Percentiles rank a stretch among this genome's conserved stretches.
Evolutionary conservation across 2,329 filamentous ascomycete genomes (phyloP).

Genomic region (Colletotrichum abscissum): DNA sequence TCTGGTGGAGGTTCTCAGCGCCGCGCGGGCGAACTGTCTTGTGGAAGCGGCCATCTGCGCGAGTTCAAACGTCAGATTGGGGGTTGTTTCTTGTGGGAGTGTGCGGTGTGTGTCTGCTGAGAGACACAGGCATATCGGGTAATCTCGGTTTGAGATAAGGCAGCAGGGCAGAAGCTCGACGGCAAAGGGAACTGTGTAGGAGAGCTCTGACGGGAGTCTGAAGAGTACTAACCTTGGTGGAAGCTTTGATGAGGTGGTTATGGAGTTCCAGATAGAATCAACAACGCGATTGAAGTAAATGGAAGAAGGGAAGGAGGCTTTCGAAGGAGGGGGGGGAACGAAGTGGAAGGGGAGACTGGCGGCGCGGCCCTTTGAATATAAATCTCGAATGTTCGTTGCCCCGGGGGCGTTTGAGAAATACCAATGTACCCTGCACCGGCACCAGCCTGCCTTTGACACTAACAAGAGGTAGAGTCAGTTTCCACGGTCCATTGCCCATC

Average conservation of each 20-base stretch:
- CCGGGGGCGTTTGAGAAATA: constrained; percentile 33
- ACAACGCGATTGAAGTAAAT: constrained; percentile 4
- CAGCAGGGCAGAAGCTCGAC: constrained; percentile 2
- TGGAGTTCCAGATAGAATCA: constrained; percentile 8
- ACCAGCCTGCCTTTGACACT: neutral
- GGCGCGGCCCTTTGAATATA: neutral
- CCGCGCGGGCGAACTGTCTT: constrained; percentile 65
- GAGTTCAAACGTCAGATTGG: neutral
- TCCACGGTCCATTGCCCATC: constrained; percentile 1
- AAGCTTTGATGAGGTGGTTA: constrained; percentile 5
- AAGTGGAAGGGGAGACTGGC: neutral
- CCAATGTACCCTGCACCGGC: constrained; percentile 8
- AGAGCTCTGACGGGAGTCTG: neutral
- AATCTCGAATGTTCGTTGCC: constrained; percentile 21
- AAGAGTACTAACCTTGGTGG: constrained; percentile 21
- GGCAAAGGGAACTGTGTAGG: constrained; percentile 18
- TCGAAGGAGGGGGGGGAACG: neutral
- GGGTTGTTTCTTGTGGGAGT: neutral
- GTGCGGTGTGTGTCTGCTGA: neutral
- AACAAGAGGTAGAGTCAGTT: neutral
- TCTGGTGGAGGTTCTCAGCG: constrained; percentile 69
- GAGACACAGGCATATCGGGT: neutral
- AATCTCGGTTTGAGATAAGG: constrained; percentile 3
- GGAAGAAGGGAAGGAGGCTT: neutral
- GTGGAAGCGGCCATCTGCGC: constrained; percentile 30